These are phyloP conservation scores for Pugionium cornutum DNA, from an alignment of 345 rosid species.

Conservation along the genomic window DNA sequence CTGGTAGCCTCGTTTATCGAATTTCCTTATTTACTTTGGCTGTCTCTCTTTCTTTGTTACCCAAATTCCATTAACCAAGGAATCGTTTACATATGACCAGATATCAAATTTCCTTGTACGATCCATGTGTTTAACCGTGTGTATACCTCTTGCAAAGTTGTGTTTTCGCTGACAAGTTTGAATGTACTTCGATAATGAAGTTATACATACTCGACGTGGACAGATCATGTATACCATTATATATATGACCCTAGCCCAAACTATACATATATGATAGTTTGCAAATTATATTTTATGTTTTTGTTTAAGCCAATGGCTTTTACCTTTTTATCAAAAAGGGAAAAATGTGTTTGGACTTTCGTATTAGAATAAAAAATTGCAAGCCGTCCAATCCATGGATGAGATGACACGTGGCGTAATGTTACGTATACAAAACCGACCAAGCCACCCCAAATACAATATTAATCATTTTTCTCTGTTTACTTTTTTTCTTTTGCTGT, in stretches of 20 bases:
- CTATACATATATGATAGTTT: no score
- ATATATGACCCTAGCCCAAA: no score
- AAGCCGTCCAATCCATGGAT: constrained; percentile 42
- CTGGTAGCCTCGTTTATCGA: constrained; percentile 12
- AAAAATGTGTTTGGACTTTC: constrained; percentile 32
- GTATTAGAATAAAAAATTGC: constrained; percentile 18
- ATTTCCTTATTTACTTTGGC: background rate
- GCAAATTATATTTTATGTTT: no score
- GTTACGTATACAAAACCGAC: constrained; percentile 37
- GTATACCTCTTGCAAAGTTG: no score
- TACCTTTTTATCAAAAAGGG: background rate
- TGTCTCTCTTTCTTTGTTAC: background rate
- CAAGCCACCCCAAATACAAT: constrained; percentile 43
- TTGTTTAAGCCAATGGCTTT: background rate
- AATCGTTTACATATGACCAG: background rate
- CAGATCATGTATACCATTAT: no score
- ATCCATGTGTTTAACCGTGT: no score
- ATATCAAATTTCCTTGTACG: no score
- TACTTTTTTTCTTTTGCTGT: background rate
- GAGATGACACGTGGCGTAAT: constrained; percentile 27
- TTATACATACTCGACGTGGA: no score
- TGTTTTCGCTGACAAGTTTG: no score
- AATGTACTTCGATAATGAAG: no score
- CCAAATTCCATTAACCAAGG: constrained; percentile 14
- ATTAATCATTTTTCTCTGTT: constrained; percentile 11